Percentiles rank a stretch among this genome's conserved stretches.
These are phyloP conservation scores for Cardamine occulta DNA, from an alignment of 345 rosid genomes.

Conservation along the genomic window DNA sequence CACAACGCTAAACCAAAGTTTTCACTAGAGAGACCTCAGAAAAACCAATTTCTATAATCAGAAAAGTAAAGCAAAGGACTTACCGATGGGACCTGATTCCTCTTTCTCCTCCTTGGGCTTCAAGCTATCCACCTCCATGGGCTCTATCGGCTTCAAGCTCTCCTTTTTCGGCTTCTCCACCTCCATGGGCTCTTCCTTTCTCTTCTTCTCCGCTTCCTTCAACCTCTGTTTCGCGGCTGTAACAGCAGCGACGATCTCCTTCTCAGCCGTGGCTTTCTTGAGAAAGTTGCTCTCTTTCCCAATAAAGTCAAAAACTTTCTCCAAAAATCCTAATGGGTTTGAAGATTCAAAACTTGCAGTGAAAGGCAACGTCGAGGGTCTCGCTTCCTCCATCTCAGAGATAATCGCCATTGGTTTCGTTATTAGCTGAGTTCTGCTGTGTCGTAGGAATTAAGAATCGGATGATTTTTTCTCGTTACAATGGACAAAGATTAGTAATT, in stretches of 20 bases:
- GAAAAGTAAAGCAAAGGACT: not conserved
- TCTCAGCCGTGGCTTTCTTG: slow-evolving; percentile 61
- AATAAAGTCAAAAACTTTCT: slow-evolving; percentile 66
- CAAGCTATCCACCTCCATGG: slow-evolving; percentile 34
- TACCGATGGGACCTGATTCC: slow-evolving; percentile 16
- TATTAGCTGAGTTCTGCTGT: slow-evolving; percentile 1
- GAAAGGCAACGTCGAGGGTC: slow-evolving; percentile 43
- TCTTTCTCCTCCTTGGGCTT: slow-evolving; percentile 33
- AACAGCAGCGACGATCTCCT: slow-evolving; percentile 57
- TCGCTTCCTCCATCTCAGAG: slow-evolving; percentile 54
- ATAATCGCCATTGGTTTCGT: slow-evolving; percentile 65
- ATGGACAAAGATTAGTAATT: not conserved
- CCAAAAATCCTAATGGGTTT: slow-evolving; percentile 66
- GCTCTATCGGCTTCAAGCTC: slow-evolving; percentile 12
- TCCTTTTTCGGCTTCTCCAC: slow-evolving; percentile 37
- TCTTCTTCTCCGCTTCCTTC: slow-evolving; percentile 39
- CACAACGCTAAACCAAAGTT: not conserved
- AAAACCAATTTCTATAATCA: not conserved
- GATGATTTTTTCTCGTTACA: not conserved
- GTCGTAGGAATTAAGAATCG: not conserved
- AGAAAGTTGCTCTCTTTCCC: slow-evolving; percentile 70
- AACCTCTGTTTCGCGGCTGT: slow-evolving; percentile 46
- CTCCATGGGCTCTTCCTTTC: slow-evolving; percentile 4
- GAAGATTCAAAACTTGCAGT: slow-evolving; percentile 61
- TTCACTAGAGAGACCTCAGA: too few relatives aligned